Conservation (phyloP, 148 eudicot species). For the Heliamphora exappendiculata region DNA sequence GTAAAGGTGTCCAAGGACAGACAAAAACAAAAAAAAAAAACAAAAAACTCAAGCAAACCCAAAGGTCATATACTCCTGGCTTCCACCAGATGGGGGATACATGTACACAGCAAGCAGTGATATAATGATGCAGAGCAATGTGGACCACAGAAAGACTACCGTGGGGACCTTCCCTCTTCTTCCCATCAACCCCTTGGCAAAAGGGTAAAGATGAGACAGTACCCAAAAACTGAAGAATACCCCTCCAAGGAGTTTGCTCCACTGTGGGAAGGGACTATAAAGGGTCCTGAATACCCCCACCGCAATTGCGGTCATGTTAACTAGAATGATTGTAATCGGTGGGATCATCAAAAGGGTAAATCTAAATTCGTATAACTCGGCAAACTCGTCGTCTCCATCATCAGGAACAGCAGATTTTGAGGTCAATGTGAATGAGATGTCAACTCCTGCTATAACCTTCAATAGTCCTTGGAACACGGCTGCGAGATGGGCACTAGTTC, state of each 20-base stretch:
- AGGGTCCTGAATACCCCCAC: constrained; percentile 73
- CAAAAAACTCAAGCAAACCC: constrained; percentile 38
- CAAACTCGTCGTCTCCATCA: constrained; percentile 84
- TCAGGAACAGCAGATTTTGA: constrained; percentile 71
- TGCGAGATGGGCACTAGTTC: constrained; percentile 95
- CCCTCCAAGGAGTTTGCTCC: constrained; percentile 94
- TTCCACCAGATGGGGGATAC: constrained; percentile 78
- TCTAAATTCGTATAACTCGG: constrained; percentile 68
- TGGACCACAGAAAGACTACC: constrained; percentile 80
- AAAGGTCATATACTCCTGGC: constrained; percentile 31
- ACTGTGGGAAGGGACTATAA: constrained; percentile 90
- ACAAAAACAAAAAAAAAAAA: too few relatives aligned
- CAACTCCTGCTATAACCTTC: constrained; percentile 87
- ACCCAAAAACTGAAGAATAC: constrained; percentile 99
- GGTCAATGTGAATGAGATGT: constrained; percentile 88
- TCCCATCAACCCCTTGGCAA: constrained; percentile 95
- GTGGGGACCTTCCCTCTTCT: constrained; percentile 78
- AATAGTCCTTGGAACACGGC: constrained; percentile 86
- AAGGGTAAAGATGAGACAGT: constrained; percentile 82
- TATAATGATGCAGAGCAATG: constrained; percentile 61
- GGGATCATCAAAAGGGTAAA: constrained; percentile 83
- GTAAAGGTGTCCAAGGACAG: neutral
- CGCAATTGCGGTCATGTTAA: constrained; percentile 69
- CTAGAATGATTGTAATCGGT: constrained; percentile 81
- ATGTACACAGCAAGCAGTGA: constrained; percentile 73